These are phyloP conservation scores for Tricholoma terreum DNA, from an alignment of 768 basidiomycete genomes.

Conservation along the genomic window DNA sequence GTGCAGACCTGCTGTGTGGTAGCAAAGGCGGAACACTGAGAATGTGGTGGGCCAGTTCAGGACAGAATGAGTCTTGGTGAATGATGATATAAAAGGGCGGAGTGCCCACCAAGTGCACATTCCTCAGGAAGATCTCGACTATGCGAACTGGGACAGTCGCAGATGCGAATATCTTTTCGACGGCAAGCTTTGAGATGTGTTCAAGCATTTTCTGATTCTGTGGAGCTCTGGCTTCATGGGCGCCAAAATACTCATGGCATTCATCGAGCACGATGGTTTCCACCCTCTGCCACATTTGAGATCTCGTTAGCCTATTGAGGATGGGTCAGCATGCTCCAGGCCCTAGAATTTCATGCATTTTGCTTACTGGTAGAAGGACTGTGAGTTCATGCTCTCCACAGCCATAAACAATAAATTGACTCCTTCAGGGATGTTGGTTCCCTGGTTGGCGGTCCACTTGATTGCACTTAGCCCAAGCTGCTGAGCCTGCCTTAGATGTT, in stretches of 20 bases:
- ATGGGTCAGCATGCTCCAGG: not conserved
- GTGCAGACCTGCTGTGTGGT: not conserved
- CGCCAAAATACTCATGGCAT: not conserved
- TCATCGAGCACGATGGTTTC: not conserved
- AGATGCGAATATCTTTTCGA: not conserved
- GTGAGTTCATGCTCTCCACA: no score
- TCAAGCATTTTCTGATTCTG: not conserved
- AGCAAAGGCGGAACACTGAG: not conserved
- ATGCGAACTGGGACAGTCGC: not conserved
- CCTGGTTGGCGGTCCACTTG: no score
- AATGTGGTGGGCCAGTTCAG: not conserved
- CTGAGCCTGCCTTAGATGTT: no score
- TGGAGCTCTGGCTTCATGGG: not conserved
- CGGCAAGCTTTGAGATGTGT: not conserved
- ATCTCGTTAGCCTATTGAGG: not conserved
- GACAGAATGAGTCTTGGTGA: not conserved
- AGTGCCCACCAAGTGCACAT: not conserved
- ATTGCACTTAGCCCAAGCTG: no score
- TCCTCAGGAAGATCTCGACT: not conserved
- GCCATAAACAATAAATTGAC: no score
- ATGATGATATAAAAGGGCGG: not conserved
- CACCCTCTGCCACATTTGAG: not conserved
- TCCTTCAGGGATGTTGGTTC: no score
- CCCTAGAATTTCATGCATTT: not conserved
- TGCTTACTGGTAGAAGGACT: not conserved